Evolutionary conservation across 345 rosid species (phyloP).

Genomic region (Citrus medica): DNA sequence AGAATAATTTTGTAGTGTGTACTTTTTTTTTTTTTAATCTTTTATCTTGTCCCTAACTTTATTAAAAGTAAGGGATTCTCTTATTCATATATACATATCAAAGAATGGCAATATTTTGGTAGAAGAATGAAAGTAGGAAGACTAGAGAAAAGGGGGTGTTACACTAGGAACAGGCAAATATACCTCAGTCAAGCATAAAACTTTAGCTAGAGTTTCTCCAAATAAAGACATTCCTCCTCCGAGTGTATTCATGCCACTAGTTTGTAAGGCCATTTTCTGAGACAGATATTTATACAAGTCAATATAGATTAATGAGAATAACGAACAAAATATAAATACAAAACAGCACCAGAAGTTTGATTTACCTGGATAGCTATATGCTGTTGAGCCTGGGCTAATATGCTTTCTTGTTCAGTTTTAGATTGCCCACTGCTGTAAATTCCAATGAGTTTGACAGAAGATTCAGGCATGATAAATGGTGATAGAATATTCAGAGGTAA

Average conservation of each 20-base stretch:
- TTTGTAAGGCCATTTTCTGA: conserved; percentile 30
- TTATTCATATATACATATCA: not conserved
- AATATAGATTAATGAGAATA: not conserved
- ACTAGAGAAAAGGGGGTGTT: not conserved
- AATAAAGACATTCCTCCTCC: conserved; percentile 5
- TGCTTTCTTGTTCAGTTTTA: conserved; percentile 25
- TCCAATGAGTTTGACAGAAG: conserved; percentile 1
- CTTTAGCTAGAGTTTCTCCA: conserved; percentile 22
- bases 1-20: too few relatives aligned
- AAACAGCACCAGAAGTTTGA: not conserved
- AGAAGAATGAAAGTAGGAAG: not conserved
- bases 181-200: conserved; percentile 32
- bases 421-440: conserved; percentile 19
- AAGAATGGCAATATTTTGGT: too few relatives aligned
- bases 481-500: not conserved
- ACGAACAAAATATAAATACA: not conserved
- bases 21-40: too few relatives aligned
- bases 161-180: not conserved
- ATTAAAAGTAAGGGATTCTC: too few relatives aligned
- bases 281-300: not conserved
- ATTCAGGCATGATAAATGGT: conserved; percentile 1
- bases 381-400: conserved; percentile 29
- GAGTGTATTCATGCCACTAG: conserved; percentile 23
- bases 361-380: conserved; percentile 31
- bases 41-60: too few relatives aligned